A percentile compares a stretch with the other conserved stretches of the same genome.
Conservation (phyloP, 306 rosid species). For the Vigna nakashimae region DNA sequence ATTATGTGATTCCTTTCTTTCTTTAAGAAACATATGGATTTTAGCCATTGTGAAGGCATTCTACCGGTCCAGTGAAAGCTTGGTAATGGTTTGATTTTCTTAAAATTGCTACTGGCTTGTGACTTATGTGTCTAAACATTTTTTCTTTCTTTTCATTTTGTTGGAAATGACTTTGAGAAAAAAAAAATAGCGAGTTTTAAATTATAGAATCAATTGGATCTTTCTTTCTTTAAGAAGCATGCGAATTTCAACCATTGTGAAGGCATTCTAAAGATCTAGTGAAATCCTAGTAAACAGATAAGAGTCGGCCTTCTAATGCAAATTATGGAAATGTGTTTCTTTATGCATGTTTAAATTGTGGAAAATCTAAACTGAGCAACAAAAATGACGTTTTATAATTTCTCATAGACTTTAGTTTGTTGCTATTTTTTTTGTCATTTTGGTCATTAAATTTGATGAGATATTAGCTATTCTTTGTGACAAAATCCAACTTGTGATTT, state of each 20-base stretch:
- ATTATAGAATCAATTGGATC: background rate
- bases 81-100: background rate
- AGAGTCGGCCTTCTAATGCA: background rate
- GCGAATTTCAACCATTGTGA: background rate
- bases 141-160: background rate
- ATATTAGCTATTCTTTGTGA: slow-evolving; percentile 11
- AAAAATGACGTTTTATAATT: background rate
- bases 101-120: background rate
- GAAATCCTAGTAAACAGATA: background rate
- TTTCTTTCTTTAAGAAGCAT: background rate
- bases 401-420: slow-evolving; percentile 7
- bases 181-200: background rate
- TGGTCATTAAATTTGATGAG: slow-evolving; percentile 26
- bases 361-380: slow-evolving; percentile 12
- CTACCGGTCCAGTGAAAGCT: background rate
- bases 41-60: background rate
- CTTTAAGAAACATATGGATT: background rate
- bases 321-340: background rate
- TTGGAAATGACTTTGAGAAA: slow-evolving; percentile 4
- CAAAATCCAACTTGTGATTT: slow-evolving; percentile 36
- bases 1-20: background rate
- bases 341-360: background rate
- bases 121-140: background rate
- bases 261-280: background rate
- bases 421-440: slow-evolving; percentile 23